A percentile compares a stretch with the other conserved stretches of the same genome.
phyloP scores from a whole-genome alignment of 1,284 basidiomycete species.

The Paramarasmius palmivorus region DNA sequence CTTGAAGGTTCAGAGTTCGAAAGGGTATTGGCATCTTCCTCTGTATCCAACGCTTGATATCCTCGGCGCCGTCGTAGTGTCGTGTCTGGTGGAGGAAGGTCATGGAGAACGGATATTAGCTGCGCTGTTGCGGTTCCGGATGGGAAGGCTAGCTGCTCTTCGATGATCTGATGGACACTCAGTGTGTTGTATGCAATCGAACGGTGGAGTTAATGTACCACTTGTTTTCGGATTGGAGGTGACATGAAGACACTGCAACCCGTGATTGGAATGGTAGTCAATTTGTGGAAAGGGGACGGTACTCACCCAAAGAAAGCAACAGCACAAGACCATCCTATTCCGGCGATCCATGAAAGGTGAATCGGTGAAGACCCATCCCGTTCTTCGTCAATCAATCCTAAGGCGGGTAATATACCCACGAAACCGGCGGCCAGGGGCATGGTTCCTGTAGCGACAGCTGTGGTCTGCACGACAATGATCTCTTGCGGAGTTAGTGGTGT shows the following conservation, averaged over 20 bases:
- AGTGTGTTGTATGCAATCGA: conserved; percentile 4
- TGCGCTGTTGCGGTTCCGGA: conserved; percentile 98
- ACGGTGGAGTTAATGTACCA: conserved; percentile 50
- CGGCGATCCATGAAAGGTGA: conserved; percentile 66
- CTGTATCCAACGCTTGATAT: conserved; percentile 36
- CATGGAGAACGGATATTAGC: conserved; percentile 89
- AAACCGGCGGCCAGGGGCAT: conserved; percentile 95
- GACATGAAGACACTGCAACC: conserved; percentile 84
- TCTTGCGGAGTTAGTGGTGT: conserved; percentile 83
- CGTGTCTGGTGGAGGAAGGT: conserved; percentile 64
- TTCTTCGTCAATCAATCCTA: conserved; percentile 74
- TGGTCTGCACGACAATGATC: conserved; percentile 93
- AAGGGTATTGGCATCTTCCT: conserved; percentile 31
- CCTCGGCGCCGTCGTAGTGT: conserved; percentile 53
- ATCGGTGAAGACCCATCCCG: conserved; percentile 81
- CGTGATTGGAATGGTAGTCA: conserved; percentile 2
- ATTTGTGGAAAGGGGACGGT: conserved; percentile 20
- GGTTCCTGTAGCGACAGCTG: conserved; percentile 89
- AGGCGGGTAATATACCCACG: conserved; percentile 92
- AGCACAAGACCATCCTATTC: conserved; percentile 83
- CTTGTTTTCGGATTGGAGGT: conserved; percentile 90
- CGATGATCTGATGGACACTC: conserved; percentile 66
- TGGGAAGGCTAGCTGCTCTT: conserved; percentile 92
- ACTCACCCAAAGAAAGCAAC: conserved; percentile 89
- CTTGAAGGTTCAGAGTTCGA: conserved; percentile 26